These are phyloP conservation scores for Lactifluus pinguis DNA, from an alignment of 768 basidiomycete species.

Conservation along the genomic window DNA sequence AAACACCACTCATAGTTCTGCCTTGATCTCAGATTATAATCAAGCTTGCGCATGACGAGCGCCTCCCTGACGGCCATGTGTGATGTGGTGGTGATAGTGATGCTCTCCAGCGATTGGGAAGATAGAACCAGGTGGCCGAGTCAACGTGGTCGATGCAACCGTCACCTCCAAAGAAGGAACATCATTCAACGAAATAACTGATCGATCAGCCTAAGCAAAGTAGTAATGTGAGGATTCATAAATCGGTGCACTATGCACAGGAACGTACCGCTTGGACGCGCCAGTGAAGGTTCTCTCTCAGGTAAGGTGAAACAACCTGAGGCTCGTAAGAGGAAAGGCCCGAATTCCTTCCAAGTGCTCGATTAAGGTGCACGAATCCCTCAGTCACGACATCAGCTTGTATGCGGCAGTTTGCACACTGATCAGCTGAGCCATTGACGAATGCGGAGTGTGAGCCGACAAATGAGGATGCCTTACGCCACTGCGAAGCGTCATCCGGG, in stretches of 20 bases:
- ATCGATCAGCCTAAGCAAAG: not conserved
- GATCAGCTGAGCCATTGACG: slow-evolving; percentile 27
- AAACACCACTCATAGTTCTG: not conserved
- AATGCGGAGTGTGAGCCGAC: slow-evolving; percentile 39
- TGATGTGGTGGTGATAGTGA: slow-evolving; percentile 11
- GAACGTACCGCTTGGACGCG: slow-evolving; percentile 22
- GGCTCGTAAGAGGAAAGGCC: slow-evolving; percentile 29
- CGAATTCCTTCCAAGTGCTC: slow-evolving; percentile 21
- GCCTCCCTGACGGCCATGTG: slow-evolving; percentile 10
- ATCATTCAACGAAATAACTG: not conserved
- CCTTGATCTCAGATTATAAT: not conserved
- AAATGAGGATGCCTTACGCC: slow-evolving; percentile 28
- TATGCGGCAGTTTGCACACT: slow-evolving; percentile 33
- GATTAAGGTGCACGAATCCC: slow-evolving; percentile 37
- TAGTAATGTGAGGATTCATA: not conserved
- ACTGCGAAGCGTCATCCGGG: slow-evolving; percentile 31
- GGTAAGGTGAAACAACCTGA: slow-evolving; percentile 31
- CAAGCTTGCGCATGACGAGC: not conserved
- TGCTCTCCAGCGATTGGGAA: slow-evolving; percentile 6
- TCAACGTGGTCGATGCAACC: not conserved
- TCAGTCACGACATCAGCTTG: slow-evolving; percentile 27
- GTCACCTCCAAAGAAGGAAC: slow-evolving; percentile 15
- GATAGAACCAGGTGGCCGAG: not conserved
- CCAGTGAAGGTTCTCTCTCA: slow-evolving; percentile 33
- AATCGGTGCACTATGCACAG: not conserved